Conservation (phyloP, 225 moss, liverwort and hornwort species). For the Takakia lepidozioides region DNA sequence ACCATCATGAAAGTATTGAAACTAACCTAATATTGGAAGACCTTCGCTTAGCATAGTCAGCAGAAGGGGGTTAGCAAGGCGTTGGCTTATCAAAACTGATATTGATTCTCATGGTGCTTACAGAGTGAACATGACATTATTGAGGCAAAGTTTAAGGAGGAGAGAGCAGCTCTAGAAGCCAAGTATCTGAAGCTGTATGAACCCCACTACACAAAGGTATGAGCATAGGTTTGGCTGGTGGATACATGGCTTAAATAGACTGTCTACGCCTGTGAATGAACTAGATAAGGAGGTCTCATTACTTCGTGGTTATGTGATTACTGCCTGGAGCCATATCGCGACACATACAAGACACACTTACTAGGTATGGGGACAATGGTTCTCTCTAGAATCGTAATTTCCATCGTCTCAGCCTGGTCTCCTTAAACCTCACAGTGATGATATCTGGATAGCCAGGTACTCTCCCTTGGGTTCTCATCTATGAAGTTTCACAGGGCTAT, state of each 20-base stretch:
- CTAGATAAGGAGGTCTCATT: neutral
- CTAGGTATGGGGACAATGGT: too few relatives aligned
- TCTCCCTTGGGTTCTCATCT: too few relatives aligned
- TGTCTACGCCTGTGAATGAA: too few relatives aligned
- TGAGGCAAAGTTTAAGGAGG: slow-evolving; percentile 86
- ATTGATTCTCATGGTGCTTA: neutral
- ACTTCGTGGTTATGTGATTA: neutral
- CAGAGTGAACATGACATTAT: slow-evolving; percentile 76
- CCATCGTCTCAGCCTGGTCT: too few relatives aligned
- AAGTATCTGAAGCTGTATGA: slow-evolving; percentile 93
- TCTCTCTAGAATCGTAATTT: too few relatives aligned
- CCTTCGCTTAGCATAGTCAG: neutral
- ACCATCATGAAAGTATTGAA: neutral
- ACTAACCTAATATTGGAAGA: neutral
- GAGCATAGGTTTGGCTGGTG: neutral
- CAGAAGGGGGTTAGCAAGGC: neutral
- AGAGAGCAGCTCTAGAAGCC: slow-evolving; percentile 81
- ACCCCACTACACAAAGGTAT: slow-evolving; percentile 71
- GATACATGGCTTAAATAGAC: too few relatives aligned
- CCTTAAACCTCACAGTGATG: too few relatives aligned
- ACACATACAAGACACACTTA: too few relatives aligned
- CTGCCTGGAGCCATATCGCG: too few relatives aligned
- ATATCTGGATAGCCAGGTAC: too few relatives aligned
- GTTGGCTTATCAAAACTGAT: neutral
- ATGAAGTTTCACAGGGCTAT: too few relatives aligned